Conservation (phyloP, 2,329 filamentous ascomycete genomes). For the Claviceps monticola region DNA sequence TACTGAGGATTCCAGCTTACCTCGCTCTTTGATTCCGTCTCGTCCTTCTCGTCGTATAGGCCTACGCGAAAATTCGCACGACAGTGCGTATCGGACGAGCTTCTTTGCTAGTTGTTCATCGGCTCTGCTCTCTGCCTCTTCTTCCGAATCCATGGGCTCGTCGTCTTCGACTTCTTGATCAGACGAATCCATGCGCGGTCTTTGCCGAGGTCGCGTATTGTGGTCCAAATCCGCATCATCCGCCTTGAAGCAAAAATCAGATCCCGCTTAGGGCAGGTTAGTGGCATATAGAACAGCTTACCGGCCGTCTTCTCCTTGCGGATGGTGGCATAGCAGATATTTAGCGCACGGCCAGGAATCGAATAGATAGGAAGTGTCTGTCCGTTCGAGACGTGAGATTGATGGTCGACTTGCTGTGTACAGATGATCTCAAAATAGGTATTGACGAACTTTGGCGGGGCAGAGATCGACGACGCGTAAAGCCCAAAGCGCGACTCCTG, state of each 20-base stretch:
- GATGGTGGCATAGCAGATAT: constrained; percentile 17
- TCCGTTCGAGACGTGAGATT: background rate
- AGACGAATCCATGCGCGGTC: constrained; percentile 15
- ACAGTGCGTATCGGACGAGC: constrained; percentile 53
- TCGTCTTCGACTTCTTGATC: constrained; percentile 20
- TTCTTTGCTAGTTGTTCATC: constrained; percentile 47
- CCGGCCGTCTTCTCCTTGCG: constrained; percentile 19
- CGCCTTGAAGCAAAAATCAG: constrained; percentile 7
- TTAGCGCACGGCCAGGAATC: background rate
- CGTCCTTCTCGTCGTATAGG: constrained; percentile 46
- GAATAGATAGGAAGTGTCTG: background rate
- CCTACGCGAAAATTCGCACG: constrained; percentile 49
- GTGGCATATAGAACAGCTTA: constrained; percentile 9
- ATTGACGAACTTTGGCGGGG: background rate
- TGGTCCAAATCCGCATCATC: constrained; percentile 20
- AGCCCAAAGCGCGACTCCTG: background rate
- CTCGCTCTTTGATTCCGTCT: constrained; percentile 50
- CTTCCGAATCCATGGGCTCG: constrained; percentile 10
- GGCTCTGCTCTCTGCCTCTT: constrained; percentile 21
- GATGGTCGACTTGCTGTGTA: background rate
- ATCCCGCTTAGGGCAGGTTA: background rate
- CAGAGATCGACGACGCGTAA: background rate
- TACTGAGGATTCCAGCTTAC: constrained; percentile 19
- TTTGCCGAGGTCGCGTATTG: constrained; percentile 18
- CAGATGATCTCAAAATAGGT: background rate